phyloP scores from a whole-genome alignment of 23 red algal genomes.

The Gracilaria caudata region DNA sequence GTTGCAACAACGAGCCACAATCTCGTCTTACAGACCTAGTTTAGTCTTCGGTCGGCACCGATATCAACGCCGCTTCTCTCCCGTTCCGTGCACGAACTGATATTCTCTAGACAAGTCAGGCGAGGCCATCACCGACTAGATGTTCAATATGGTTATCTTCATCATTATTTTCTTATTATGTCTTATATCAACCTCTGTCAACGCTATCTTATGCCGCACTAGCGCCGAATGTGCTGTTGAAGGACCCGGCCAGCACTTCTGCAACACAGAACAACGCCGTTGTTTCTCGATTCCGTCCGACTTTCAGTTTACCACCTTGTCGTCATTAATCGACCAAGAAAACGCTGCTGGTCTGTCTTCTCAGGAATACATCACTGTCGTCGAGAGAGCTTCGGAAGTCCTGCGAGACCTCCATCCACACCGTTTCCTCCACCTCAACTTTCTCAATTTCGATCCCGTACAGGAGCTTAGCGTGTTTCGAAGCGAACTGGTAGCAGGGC shows the following conservation, averaged over 20 bases:
- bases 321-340: not conserved
- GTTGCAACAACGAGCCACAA: too few relatives aligned
- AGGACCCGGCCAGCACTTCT: not conserved
- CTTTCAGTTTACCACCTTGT: not conserved
- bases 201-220: not conserved
- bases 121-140: not conserved
- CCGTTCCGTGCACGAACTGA: too few relatives aligned
- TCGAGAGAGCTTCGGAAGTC: not conserved
- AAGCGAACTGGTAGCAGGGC: not conserved
- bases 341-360: not conserved
- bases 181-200: not conserved
- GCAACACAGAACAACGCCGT: not conserved
- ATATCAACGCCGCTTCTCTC: too few relatives aligned
- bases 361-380: not conserved
- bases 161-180: not conserved
- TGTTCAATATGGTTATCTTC: not conserved
- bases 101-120: too few relatives aligned
- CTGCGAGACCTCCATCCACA: conserved; percentile 30
- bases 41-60: too few relatives aligned
- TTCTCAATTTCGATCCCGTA: conserved; percentile 13
- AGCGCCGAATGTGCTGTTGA: not conserved
- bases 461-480: not conserved
- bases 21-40: too few relatives aligned
- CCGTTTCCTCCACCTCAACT: conserved; percentile 11
- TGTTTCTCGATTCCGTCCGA: not conserved